phyloP scores from a whole-genome alignment of 1,284 basidiomycete species.

The Trichosporon sp. region DNA sequence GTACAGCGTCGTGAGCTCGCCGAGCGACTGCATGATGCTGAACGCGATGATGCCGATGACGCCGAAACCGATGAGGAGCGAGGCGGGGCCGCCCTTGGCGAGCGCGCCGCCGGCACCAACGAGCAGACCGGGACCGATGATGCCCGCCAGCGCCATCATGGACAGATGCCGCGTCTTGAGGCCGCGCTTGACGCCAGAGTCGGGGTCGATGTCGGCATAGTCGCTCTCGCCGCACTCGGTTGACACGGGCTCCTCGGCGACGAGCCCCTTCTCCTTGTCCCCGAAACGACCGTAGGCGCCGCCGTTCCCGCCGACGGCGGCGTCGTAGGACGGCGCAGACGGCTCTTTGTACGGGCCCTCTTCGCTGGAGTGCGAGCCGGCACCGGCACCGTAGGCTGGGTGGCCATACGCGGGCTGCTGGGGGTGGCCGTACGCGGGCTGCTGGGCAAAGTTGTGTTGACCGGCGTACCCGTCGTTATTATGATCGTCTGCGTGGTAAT shows the following conservation, averaged over 20 bases:
- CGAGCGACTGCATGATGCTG: constrained; percentile 37
- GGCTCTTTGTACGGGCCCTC: constrained; percentile 1
- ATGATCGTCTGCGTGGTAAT: neutral
- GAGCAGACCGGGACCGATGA: constrained; percentile 35
- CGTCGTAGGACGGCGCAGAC: neutral
- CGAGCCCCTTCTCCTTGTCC: constrained; percentile 14
- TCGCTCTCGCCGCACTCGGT: constrained; percentile 19
- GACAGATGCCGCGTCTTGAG: constrained; percentile 40
- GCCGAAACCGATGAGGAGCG: constrained; percentile 37
- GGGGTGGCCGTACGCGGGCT: neutral
- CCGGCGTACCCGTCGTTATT: neutral
- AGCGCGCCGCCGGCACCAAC: constrained; percentile 36
- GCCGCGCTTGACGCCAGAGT: constrained; percentile 35
- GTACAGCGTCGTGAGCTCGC: constrained; percentile 38
- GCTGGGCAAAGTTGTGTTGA: neutral
- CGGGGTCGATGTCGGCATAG: constrained; percentile 25
- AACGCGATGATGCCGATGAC: constrained; percentile 36
- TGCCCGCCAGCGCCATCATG: constrained; percentile 46
- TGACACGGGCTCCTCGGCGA: neutral
- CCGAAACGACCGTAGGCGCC: neutral
- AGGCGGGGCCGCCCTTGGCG: constrained; percentile 33
- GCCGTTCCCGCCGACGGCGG: neutral
- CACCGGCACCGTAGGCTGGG: no score
- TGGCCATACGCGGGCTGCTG: no score
- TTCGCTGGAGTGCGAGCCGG: neutral